A percentile compares a stretch with the other conserved stretches of the same genome.
Conservation (phyloP, 148 eudicot genomes). For the Rhododendron vialii region DNA sequence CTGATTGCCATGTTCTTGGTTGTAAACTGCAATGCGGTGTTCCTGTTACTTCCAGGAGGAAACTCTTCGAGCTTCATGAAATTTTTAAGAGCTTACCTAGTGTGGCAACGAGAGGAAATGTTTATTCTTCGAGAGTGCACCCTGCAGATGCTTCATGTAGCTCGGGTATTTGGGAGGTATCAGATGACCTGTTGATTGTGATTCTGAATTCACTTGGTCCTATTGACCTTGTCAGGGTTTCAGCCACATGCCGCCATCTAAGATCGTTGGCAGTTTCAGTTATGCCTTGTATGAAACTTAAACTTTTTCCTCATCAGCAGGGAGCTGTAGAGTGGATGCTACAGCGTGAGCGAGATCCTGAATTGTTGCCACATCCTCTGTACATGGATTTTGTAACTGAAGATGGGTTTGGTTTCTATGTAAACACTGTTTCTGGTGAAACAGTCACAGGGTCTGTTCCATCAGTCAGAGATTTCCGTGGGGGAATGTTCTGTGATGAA, state of each 20-base stretch:
- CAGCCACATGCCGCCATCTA: conserved; percentile 76
- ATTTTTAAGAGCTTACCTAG: conserved; percentile 77
- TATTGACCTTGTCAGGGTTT: conserved; percentile 63
- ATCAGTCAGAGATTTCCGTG: conserved; percentile 63
- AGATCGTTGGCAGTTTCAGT: conserved; percentile 64
- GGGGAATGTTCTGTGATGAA: conserved; percentile 98
- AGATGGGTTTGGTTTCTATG: conserved; percentile 61
- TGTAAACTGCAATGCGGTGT: conserved; percentile 55
- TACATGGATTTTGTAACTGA: conserved; percentile 53
- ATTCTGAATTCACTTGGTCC: conserved; percentile 54
- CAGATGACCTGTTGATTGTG: conserved; percentile 64
- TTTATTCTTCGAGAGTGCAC: conserved; percentile 40
- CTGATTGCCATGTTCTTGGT: conserved; percentile 73
- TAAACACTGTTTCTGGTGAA: conserved; percentile 75
- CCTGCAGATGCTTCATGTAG: conserved; percentile 35
- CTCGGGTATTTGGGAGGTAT: conserved; percentile 61
- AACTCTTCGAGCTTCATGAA: conserved; percentile 79
- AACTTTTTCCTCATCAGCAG: conserved; percentile 89
- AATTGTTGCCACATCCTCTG: conserved; percentile 59
- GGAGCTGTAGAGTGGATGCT: conserved; percentile 99
- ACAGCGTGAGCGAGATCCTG: conserved; percentile 69
- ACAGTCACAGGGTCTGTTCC: conserved; percentile 50
- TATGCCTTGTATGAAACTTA: conserved; percentile 90
- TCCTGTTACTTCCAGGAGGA: conserved; percentile 44
- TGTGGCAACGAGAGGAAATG: conserved; percentile 34